phyloP scores from a whole-genome alignment of 169 alveolate genomes.

The Cryptosporidium viatorum region DNA sequence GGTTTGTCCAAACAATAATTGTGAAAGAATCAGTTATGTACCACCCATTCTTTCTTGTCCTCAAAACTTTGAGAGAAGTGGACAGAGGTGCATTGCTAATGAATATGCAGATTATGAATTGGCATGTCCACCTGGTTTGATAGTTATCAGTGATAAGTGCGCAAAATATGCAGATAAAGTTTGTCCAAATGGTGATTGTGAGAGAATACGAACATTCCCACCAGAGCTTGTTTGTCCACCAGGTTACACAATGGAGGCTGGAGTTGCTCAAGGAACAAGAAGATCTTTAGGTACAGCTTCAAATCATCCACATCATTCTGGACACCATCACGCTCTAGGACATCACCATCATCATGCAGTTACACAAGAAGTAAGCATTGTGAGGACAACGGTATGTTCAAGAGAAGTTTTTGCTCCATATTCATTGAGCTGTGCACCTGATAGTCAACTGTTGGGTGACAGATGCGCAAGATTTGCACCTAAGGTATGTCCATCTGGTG shows the following conservation, averaged over 20 bases:
- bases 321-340: constrained; percentile 6
- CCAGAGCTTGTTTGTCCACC: constrained; percentile 75
- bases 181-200: constrained; percentile 76
- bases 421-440: constrained; percentile 58
- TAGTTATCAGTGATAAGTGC: constrained; percentile 67
- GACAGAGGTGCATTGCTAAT: constrained; percentile 72
- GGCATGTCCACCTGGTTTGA: constrained; percentile 73
- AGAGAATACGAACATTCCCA: constrained; percentile 62
- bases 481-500: constrained; percentile 75
- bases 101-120: constrained; percentile 74
- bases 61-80: constrained; percentile 66
- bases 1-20: constrained; percentile 72
- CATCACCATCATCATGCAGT: constrained; percentile 36
- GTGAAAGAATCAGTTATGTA: constrained; percentile 66
- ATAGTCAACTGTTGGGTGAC: constrained; percentile 68
- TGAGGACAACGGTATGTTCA: constrained; percentile 71
- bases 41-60: constrained; percentile 72
- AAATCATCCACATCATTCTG: constrained; percentile 49
- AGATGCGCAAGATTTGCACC: constrained; percentile 76
- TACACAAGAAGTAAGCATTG: constrained; percentile 30
- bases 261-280: constrained; percentile 37
- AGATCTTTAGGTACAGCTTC: constrained; percentile 33
- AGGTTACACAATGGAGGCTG: constrained; percentile 75
- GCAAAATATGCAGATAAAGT: constrained; percentile 73
- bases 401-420: constrained; percentile 75